Conservation (phyloP, 2,329 filamentous ascomycete genomes). For the Rhynchosporium graminicola region DNA sequence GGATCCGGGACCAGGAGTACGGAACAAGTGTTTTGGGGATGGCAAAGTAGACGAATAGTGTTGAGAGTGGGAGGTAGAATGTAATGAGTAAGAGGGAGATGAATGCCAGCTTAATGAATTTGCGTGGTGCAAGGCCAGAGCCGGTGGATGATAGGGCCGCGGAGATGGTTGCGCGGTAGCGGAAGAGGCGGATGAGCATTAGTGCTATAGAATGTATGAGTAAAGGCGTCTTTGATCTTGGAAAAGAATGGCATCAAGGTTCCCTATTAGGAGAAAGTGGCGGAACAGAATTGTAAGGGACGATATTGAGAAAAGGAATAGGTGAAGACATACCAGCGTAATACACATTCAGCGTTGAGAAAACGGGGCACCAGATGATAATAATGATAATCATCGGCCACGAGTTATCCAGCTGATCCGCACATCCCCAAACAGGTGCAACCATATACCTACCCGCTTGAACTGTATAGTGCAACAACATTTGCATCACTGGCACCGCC, state of each 20-base stretch:
- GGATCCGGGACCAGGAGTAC: slow-evolving; percentile 56
- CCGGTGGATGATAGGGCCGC: slow-evolving; percentile 52
- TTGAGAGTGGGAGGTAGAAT: slow-evolving; percentile 53
- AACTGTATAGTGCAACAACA: slow-evolving; percentile 59
- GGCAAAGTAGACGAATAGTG: slow-evolving; percentile 56
- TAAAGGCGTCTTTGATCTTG: neutral
- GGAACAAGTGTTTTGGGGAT: slow-evolving; percentile 40
- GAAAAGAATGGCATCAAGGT: neutral
- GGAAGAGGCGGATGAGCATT: slow-evolving; percentile 59
- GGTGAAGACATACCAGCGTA: slow-evolving; percentile 54
- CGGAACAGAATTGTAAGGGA: neutral
- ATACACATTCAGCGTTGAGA: slow-evolving; percentile 53
- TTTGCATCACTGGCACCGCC: slow-evolving; percentile 54
- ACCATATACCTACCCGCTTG: slow-evolving; percentile 61
- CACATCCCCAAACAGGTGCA: slow-evolving; percentile 59
- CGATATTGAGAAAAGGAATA: neutral
- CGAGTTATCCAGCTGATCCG: slow-evolving; percentile 52
- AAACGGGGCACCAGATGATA: slow-evolving; percentile 56
- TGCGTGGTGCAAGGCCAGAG: slow-evolving; percentile 55
- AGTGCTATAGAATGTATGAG: slow-evolving; percentile 48
- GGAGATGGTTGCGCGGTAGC: slow-evolving; percentile 59
- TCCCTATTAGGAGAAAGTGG: neutral
- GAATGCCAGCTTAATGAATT: slow-evolving; percentile 62
- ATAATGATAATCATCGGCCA: slow-evolving; percentile 58
- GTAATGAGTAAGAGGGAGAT: slow-evolving; percentile 54